phyloP scores from a whole-genome alignment of 192 early-diverging fungal genomes.

The Coemansia sp. region DNA sequence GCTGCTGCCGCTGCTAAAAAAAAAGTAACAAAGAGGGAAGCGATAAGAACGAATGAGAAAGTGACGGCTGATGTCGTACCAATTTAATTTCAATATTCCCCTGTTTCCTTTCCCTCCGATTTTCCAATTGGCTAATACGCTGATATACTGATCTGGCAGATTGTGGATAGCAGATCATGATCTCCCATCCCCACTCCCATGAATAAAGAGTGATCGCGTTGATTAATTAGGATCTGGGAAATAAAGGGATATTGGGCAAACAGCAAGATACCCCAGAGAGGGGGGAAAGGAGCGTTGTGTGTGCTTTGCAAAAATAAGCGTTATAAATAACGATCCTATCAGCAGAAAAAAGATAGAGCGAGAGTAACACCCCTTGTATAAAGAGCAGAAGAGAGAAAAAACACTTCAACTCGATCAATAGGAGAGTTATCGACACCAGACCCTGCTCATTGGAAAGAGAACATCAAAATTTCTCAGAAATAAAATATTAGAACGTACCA shows the following conservation, averaged over 20 bases:
- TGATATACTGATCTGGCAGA: too few relatives aligned
- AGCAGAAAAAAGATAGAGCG: neutral
- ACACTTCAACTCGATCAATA: slow-evolving; percentile 10
- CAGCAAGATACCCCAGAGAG: too few relatives aligned
- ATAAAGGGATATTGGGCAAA: too few relatives aligned
- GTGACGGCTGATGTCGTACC: neutral
- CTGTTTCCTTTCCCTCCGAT: neutral
- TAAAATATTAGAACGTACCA: slow-evolving; percentile 27
- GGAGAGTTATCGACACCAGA: neutral
- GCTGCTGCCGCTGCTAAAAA: neutral
- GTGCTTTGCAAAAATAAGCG: neutral
- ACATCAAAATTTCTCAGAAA: slow-evolving; percentile 31
- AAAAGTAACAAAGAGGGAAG: neutral
- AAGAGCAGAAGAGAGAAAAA: slow-evolving; percentile 6
- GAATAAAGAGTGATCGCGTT: too few relatives aligned
- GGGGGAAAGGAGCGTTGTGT: too few relatives aligned
- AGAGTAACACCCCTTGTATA: neutral
- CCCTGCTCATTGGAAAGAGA: neutral
- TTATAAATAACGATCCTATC: neutral
- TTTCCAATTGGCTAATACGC: too few relatives aligned
- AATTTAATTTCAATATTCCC: neutral
- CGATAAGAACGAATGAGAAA: neutral
- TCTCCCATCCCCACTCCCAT: too few relatives aligned
- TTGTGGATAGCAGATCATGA: too few relatives aligned
- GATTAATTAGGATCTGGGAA: too few relatives aligned